Conservation (phyloP, 225 moss, liverwort and hornwort genomes). For the Ulota crispa region DNA sequence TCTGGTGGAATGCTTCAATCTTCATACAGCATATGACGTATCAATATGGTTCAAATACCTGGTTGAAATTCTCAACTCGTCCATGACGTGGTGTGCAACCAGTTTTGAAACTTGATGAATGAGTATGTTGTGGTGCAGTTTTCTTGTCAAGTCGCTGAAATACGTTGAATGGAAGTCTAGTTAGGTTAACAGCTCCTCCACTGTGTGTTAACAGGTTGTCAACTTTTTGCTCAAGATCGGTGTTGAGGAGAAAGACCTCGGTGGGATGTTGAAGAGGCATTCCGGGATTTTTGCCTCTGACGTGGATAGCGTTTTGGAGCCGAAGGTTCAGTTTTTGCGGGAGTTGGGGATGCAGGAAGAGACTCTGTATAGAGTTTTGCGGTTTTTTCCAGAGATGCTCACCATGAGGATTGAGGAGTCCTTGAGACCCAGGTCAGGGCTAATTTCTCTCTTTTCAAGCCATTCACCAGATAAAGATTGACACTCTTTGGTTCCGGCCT, state of each 20-base stretch:
- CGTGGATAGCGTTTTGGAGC: constrained; percentile 61
- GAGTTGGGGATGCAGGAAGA: constrained; percentile 73
- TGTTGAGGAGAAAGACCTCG: constrained; percentile 59
- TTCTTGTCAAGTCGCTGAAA: not conserved
- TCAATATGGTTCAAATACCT: not conserved
- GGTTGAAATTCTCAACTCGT: not conserved
- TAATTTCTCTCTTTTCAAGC: not conserved
- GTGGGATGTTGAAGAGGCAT: constrained; percentile 77
- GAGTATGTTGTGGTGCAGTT: not conserved
- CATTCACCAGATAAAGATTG: not conserved
- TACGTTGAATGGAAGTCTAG: not conserved
- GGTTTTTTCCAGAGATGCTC: constrained; percentile 85
- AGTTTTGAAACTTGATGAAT: not conserved
- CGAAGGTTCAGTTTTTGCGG: constrained; percentile 71
- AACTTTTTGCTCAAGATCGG: constrained; percentile 70
- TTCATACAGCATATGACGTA: not conserved
- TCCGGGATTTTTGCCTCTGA: constrained; percentile 73
- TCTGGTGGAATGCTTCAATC: constrained; percentile 8
- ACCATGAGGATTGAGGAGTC: constrained; percentile 81
- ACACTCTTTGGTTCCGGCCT: not conserved
- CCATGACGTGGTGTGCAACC: not conserved
- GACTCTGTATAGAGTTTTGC: constrained; percentile 67
- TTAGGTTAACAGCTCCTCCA: not conserved
- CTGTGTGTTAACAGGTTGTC: constrained; percentile 63
- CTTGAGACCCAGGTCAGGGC: constrained; percentile 64